Evolutionary conservation across 2,329 filamentous ascomycete species (phyloP).

Genomic region (Talaromyces sp.): DNA sequence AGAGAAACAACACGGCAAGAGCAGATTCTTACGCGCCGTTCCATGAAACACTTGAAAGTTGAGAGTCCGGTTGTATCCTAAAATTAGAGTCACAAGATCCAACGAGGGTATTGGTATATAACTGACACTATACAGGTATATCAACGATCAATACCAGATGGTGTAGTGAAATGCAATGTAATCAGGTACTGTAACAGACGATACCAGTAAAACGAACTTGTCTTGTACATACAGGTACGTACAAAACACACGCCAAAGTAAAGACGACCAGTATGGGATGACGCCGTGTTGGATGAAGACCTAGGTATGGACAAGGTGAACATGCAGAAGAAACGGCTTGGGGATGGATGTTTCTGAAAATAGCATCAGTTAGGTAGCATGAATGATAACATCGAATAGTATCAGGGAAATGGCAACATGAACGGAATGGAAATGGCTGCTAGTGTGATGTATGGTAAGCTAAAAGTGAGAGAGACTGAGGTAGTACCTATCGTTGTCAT

Average conservation of each 20-base stretch:
- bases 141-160: neutral
- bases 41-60: neutral
- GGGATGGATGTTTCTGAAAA: constrained; percentile 11
- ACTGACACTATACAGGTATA: neutral
- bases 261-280: neutral
- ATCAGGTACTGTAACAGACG: constrained; percentile 4
- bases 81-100: constrained; percentile 1
- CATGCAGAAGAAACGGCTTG: neutral
- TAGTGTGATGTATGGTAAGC: neutral
- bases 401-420: neutral
- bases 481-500: neutral
- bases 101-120: neutral
- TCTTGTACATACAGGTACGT: constrained; percentile 10
- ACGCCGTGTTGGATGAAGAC: neutral
- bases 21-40: neutral
- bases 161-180: neutral
- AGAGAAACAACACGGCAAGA: neutral
- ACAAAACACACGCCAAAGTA: neutral
- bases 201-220: constrained; percentile 8
- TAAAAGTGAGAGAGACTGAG: neutral
- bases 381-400: neutral
- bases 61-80: neutral
- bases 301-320: neutral
- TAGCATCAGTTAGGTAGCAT: constrained; percentile 4
- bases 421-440: neutral